Evolutionary conservation across 2,329 filamentous ascomycete species (phyloP), one percentile per base, ranked within the genome.

Genomic region (Tolypocladium album): DNA sequence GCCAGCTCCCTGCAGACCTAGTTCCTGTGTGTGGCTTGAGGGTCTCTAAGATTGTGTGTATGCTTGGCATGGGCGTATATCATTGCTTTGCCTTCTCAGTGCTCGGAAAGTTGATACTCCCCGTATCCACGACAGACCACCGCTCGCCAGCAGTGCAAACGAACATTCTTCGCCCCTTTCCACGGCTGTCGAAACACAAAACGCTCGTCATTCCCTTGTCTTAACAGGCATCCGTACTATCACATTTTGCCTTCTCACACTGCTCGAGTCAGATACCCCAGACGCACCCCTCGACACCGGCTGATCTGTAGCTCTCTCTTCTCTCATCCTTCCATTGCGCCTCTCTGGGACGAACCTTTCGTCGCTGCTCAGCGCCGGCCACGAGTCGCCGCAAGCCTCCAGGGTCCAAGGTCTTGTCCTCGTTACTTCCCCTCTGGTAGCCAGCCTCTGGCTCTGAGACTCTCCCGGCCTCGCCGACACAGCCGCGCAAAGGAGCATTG

Each of bases 181-280:
- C 31, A 31, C 27, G 15, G 17, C 56, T 7, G 56, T 43, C 42
- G 56, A 57, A 57, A 57, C 56, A 38, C 56, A 47, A 27, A 45
- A 57, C 42, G 39, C n/a, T 57, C 31, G 42, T 38, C 40, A 34
- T 42, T 57, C 56, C 42, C 56, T 57, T 57, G 56, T 57, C 56
- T 57, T 43, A 43, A 20, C 20, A 9, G 27, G 43, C 56, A 15
- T 22, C 56, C 24, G 24, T 53, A 22, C 50, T 50, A 39, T 57
- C 56, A 47, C 24, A 57, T 57, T 17, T 38, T 20, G 31, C 42
- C 56, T 15, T 34, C 40, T 36, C 22, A 15, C 38, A 22, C 56
- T 34, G 39, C 56, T 45, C 56, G 56, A 58, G 56, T 58, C 56
- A 58, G 40, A 58, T 47, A 36, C 56, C 56, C 40, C 40, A 47